These are phyloP conservation scores for Coniochaeta prunicola DNA, from an alignment of 2,329 filamentous ascomycete genomes.

Conservation along the genomic window DNA sequence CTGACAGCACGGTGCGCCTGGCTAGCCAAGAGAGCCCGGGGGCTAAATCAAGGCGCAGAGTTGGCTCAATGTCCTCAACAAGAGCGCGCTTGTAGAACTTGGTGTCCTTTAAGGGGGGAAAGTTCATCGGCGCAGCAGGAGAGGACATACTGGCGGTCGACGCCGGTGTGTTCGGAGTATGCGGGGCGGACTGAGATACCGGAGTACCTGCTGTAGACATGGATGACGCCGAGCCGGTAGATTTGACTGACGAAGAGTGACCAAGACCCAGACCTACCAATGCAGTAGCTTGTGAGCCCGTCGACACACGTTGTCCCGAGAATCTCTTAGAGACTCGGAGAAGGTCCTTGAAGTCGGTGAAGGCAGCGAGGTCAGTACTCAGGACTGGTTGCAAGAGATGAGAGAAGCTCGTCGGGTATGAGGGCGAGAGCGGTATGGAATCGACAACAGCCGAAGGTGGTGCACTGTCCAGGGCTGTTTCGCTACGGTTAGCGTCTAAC, in stretches of 20 bases:
- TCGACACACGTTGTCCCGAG: conserved; percentile 55
- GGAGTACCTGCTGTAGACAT: conserved; percentile 38
- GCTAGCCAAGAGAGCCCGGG: conserved; percentile 92
- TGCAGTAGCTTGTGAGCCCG: conserved; percentile 37
- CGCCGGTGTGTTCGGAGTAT: conserved; percentile 51
- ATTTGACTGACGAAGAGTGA: conserved; percentile 32
- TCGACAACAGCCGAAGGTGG: conserved; percentile 24
- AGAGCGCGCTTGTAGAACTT: conserved; percentile 90
- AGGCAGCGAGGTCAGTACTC: conserved; percentile 72
- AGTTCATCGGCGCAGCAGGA: conserved; percentile 23
- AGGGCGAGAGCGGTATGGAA: conserved; percentile 40
- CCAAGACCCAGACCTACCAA: conserved; percentile 32
- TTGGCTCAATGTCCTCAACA: conserved; percentile 89
- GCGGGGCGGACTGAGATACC: conserved; percentile 41
- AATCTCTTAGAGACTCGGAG: conserved; percentile 59
- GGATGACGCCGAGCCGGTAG: conserved; percentile 53
- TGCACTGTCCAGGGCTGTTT: conserved; percentile 18
- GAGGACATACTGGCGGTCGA: conserved; percentile 42
- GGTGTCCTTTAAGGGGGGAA: conserved; percentile 73
- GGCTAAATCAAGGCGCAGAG: conserved; percentile 78
- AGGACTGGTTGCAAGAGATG: conserved; percentile 79
- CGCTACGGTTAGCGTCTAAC: conserved; percentile 32
- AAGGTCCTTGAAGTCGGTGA: conserved; percentile 77
- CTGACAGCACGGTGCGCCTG: conserved; percentile 72
- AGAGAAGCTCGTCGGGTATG: conserved; percentile 64